These are phyloP conservation scores for Periconia sp. DNA, from an alignment of 2,329 filamentous ascomycete species.

Conservation along the genomic window DNA sequence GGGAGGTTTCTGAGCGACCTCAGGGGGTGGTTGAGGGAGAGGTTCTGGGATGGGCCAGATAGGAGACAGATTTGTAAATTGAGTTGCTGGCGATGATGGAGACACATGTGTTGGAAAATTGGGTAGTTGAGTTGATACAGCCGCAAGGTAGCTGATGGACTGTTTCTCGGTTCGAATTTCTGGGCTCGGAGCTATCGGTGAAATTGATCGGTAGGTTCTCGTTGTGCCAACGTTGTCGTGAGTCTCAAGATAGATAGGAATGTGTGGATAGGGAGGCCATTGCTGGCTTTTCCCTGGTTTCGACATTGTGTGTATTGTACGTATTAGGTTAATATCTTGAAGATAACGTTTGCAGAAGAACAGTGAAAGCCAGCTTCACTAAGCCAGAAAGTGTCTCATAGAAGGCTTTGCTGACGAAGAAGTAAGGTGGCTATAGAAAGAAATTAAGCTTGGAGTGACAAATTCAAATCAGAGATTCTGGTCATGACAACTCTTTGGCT, in stretches of 20 bases:
- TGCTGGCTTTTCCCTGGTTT: slow-evolving; percentile 9
- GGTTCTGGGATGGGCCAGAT: slow-evolving; percentile 25
- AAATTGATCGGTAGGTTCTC: slow-evolving; percentile 23
- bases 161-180: slow-evolving; percentile 6
- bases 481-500: not conserved
- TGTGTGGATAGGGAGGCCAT: slow-evolving; percentile 24
- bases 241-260: slow-evolving; percentile 29
- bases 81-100: too few relatives aligned
- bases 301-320: slow-evolving; percentile 4
- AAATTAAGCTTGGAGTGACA: too few relatives aligned
- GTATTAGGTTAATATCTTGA: not conserved
- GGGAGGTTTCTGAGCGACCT: slow-evolving; percentile 7
- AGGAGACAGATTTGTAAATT: slow-evolving; percentile 7
- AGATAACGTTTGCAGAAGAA: slow-evolving; percentile 19
- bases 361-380: slow-evolving; percentile 9
- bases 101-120: too few relatives aligned
- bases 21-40: slow-evolving; percentile 7
- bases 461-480: too few relatives aligned
- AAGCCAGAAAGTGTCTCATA: too few relatives aligned
- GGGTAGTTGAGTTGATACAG: slow-evolving; percentile 2
- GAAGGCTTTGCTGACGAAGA: too few relatives aligned
- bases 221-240: slow-evolving; percentile 11
- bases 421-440: too few relatives aligned
- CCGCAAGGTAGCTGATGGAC: slow-evolving; percentile 2
- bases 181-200: slow-evolving; percentile 23